Base-by-base conservation (phyloP, 305 asterid species). In the Rubia balearica region DNA sequence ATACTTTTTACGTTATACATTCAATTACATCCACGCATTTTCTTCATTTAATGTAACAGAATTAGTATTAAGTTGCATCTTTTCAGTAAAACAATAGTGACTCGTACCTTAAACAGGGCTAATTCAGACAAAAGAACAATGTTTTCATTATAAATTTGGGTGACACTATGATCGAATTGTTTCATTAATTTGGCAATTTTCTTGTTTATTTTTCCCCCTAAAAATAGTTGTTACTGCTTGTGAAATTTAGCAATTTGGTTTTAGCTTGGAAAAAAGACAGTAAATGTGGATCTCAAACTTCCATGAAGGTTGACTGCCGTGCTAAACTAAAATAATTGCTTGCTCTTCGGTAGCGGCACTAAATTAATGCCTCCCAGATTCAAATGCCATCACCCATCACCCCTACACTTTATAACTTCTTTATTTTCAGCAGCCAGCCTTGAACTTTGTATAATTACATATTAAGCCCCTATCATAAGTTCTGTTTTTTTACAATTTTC, bases 311-410 rank as follows among this genome's bases (percentile, higher is more conserved):
- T 49, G 55, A 72, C 17, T 6, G 51, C 51, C 45, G 61, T 61
- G 63, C n/a, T n/a, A n/a, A n/a, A n/a, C 75, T 6, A 36, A 62
- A 33, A 71, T 21, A 12, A 43, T 40, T 14, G 69, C 48, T 67
- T 53, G n/a, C 13, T 51, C 61, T 17, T 24, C 43, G 65, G 7
- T 16, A 27, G 14, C 30, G 19, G 48, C 17, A 55, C 48, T 5
- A 40, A 73, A 55, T 8, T 21, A 24, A 73, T 73, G 71, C 36
- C 8, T 49, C 21, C 19, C 61, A 27, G 21, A n/a, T 21, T 19
- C 72, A 53, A 10, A 69, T 69, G 64, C 53, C 38, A 61, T 13
- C 16, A 24, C 27, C n/a, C 60, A 53, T 53, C 24, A 10, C 24
- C 24, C 51, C 9, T 8, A 41, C 33, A 30, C 33, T 30, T 30